Conservation (phyloP, 2,329 filamentous ascomycete genomes). For the Penicillium sumatraense region DNA sequence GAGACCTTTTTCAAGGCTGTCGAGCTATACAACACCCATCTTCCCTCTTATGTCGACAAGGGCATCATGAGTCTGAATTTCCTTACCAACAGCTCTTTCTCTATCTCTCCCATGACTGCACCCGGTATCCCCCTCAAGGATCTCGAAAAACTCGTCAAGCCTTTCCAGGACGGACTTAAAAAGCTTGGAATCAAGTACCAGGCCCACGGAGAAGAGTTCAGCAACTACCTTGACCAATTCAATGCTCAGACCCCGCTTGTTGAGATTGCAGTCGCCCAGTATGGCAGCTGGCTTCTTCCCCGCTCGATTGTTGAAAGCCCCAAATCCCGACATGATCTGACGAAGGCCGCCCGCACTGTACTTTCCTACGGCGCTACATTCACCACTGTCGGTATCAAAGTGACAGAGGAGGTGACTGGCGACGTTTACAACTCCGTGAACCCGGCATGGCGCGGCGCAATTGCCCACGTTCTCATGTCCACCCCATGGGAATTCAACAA, state of each 20-base stretch:
- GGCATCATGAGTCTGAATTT: conserved; percentile 15
- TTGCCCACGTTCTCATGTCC: conserved; percentile 6
- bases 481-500: conserved; percentile 14
- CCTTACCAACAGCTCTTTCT: conserved; percentile 14
- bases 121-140: conserved; percentile 5
- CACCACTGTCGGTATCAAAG: conserved; percentile 4
- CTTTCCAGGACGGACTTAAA: conserved; percentile 6
- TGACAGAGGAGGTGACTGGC: conserved; percentile 4
- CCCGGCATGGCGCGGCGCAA: conserved; percentile 7
- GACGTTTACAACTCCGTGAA: conserved; percentile 10
- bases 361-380: conserved; percentile 3
- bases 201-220: conserved; percentile 3
- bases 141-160: conserved; percentile 2
- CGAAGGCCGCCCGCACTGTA: conserved; percentile 1
- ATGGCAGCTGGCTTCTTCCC: conserved; percentile 12
- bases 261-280: conserved; percentile 6
- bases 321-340: conserved; percentile 2
- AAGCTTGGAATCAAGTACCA: conserved; percentile 12
- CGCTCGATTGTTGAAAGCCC: not conserved
- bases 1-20: conserved; percentile 51
- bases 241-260: conserved; percentile 2
- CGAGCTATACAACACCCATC: conserved; percentile 13
- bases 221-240: conserved; percentile 14
- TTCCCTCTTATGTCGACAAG: conserved; percentile 10
- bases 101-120: conserved; percentile 11